Evolutionary conservation across 2,329 filamentous ascomycete species (phyloP), one percentile per base, ranked within the genome.

Genomic region (Phialophora expanda): DNA sequence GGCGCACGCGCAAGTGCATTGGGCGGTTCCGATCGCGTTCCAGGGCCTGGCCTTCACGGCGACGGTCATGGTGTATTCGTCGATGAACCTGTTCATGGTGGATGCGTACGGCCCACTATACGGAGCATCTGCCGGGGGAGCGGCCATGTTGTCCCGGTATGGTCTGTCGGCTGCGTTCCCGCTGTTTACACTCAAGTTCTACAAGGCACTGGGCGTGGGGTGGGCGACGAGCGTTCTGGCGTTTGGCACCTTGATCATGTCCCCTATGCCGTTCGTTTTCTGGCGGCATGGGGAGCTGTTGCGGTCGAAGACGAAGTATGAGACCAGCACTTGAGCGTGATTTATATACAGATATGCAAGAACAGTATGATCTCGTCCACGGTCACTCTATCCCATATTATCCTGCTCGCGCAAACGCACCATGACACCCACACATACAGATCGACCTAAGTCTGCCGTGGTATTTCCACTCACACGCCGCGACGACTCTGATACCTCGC

Each of bases 171-270:
- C 75, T 11, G 76, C 74, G 2, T 79, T 80, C 61, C 78, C 78
- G 12, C 67, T 81, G 6, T 81, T 82, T 60, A 75, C 76, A 1
- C 70, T 77, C 9, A 76, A 73, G 32, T 78, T 81, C 74, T 81
- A 78, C 70, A 67, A 75, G 28, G 72, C 69, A 1, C 66, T 81
- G 2, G 80, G 79, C 0, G 76, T 79, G 0, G 75, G 73, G 0
- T 81, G 79, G 79, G 79, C 79, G 3, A 79, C 77, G 4, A 78
- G 73, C 48, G 48, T 81, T 7, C 65, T 81, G 56, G 79, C 75
- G 0, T 78, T 78, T 58, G 60, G 77, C 24, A 73, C 74, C n/a
- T 41, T 78, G 2, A 66, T 70, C 1, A 75, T 79, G 74, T 74
- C 75, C 30, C 76, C 77, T 0, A 77, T 78, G 24, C 78, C 78